These are phyloP conservation scores for Coniferiporia weirii DNA, from an alignment of 1,284 basidiomycete species.

Conservation along the genomic window DNA sequence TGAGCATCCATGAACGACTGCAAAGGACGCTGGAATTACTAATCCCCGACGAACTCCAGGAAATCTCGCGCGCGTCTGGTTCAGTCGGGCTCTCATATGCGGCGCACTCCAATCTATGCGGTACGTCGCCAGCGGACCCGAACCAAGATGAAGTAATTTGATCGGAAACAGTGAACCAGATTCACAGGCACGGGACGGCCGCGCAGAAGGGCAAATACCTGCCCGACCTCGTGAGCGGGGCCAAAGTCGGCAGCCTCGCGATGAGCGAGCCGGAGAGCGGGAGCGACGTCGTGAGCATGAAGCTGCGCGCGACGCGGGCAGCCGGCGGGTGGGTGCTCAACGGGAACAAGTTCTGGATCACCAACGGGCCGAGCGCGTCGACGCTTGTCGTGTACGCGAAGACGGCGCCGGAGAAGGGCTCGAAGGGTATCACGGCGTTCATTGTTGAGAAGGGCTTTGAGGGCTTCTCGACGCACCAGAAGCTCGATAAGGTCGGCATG, in stretches of 20 bases:
- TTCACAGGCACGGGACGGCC: slow-evolving; percentile 82
- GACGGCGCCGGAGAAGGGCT: slow-evolving; percentile 70
- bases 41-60: slow-evolving; percentile 24
- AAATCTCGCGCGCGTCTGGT: slow-evolving; percentile 83
- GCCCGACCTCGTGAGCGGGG: slow-evolving; percentile 77
- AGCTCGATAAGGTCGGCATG: slow-evolving; percentile 96
- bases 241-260: slow-evolving; percentile 84
- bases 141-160: slow-evolving; percentile 36
- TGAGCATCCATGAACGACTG: background rate
- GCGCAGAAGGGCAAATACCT: slow-evolving; percentile 87
- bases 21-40: background rate
- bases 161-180: slow-evolving; percentile 44
- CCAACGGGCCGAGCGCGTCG: slow-evolving; percentile 86
- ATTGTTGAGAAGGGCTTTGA: slow-evolving; percentile 77
- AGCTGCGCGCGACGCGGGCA: slow-evolving; percentile 71
- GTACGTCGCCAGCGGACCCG: slow-evolving; percentile 17
- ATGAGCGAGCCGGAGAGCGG: slow-evolving; percentile 93
- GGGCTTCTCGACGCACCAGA: slow-evolving; percentile 87
- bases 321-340: slow-evolving; percentile 76
- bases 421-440: slow-evolving; percentile 92
- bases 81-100: slow-evolving; percentile 91
- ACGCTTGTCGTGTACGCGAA: slow-evolving; percentile 94
- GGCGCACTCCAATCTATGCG: slow-evolving; percentile 87
- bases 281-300: slow-evolving; percentile 93
- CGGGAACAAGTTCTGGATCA: slow-evolving; percentile 96